A percentile compares a stretch with the other conserved stretches of the same genome.
These are phyloP conservation scores for Aegilops umbellulata DNA, from an alignment of 176 grass and related monocot species.

Conservation along the genomic window DNA sequence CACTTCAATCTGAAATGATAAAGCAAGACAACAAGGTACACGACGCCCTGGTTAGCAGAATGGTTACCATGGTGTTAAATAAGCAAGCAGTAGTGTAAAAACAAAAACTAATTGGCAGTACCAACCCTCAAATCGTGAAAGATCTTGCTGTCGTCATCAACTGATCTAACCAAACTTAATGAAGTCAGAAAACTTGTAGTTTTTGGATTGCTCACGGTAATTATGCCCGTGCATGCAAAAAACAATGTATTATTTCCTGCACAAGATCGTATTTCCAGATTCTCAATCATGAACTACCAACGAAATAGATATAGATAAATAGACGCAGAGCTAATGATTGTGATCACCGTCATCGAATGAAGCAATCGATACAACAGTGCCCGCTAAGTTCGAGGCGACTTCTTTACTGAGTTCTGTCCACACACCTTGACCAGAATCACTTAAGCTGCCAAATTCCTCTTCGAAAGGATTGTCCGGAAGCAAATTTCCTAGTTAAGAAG, in stretches of 20 bases:
- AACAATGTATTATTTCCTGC: background rate
- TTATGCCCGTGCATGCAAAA: background rate
- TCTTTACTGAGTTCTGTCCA: background rate
- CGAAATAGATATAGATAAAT: background rate
- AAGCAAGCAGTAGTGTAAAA: background rate
- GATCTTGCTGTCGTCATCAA: background rate
- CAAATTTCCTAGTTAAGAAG: background rate
- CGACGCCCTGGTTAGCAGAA: background rate
- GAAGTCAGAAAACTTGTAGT: background rate
- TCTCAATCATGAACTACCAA: background rate
- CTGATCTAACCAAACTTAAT: background rate
- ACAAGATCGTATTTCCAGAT: background rate
- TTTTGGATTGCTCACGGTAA: background rate
- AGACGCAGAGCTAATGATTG: background rate
- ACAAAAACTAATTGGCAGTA: background rate
- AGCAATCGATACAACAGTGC: background rate
- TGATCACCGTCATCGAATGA: conserved; percentile 3
- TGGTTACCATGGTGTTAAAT: background rate
- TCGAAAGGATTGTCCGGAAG: background rate
- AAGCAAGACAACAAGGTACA: background rate
- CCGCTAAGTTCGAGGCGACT: background rate
- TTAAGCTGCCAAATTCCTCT: background rate
- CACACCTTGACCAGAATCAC: background rate
- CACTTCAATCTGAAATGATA: background rate
- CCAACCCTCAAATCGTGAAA: background rate